Evolutionary conservation across 2,329 filamentous ascomycete genomes (phyloP), one percentile per base, ranked within the genome.

Genomic region (Juglanconis juglandina): DNA sequence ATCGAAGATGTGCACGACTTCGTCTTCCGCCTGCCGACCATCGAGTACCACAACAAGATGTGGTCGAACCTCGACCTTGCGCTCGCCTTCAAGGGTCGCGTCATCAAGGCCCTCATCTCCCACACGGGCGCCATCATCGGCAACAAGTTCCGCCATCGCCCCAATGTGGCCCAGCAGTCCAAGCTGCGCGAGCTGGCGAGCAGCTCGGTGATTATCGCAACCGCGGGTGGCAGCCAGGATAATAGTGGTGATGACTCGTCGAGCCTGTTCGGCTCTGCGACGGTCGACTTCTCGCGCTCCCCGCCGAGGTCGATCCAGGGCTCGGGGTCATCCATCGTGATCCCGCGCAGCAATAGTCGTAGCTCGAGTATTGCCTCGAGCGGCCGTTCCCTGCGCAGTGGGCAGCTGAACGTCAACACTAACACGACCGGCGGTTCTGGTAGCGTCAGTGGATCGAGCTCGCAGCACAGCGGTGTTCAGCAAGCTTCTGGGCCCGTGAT

Each of bases 51-150:
- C 65, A 99, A 99, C 81, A 99, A 99, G 80, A 98, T 93, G 8
- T 99, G 95, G 95, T 97, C 92, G 6, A 99, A 98, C 72, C 83
- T 99, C 6, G 95, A 99, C 70, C 85, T 99, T 9, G 93, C 94
- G 0, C 81, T 98, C 52, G 90, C 92, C 13, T 82, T 99, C 57
- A 98, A 99, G 78, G 96, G 93, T 71, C 93, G 96, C 51, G 90
- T 98, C 60, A 91, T 96, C 71, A 91, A 92, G 70, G 94, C 95
- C 0, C 82, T 99, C 50, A 96, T 99, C 68, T 95, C 91, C 1
- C 95, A 99, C 71, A 93, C 94, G 0, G 95, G 95, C 41, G 92
- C 95, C 60, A 97, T 99, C 66, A 92, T 99, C 53, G 92, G 94
- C 58, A 99, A 99, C 81, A 99, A 99, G 72, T 91, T 99, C 75